Evolutionary conservation across 2,329 filamentous ascomycete genomes (phyloP), one percentile per base, ranked within the genome.

Genomic region (Thielaviopsis cerberus): DNA sequence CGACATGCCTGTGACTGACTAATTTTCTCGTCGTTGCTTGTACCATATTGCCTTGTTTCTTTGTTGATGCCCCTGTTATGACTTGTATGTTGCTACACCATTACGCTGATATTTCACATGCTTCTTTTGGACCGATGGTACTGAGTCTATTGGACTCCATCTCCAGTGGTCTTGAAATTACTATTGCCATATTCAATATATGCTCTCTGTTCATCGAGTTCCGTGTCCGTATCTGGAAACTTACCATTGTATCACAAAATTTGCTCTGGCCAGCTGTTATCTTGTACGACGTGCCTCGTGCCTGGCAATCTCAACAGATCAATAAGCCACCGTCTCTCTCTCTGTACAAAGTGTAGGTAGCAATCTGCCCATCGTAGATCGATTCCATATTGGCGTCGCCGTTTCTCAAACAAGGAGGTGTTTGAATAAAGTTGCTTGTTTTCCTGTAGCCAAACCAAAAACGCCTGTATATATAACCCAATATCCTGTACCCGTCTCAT

Each of bases 161-260:
- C n/a, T n/a, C n/a, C n/a, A n/a, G n/a, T n/a, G n/a, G n/a, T n/a
- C n/a, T n/a, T n/a, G n/a, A n/a, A n/a, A n/a, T 8, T 27, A 26
- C 20, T 26, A 8, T 25, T 52, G 5, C 27, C 11, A 11, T 27
- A 52, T 52, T 11, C 10, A 48, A 52, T 52, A 26, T n/a, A 25
- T 17, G 3, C 1, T 52, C n/a, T 27, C 20, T 23, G n/a, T 23
- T 52, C 10, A 25, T n/a, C 3, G 13, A n/a, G 23, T n/a, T 25
- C 51, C 26, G 24, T 17, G 17, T 26, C 4, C 13, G 7, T 3
- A 4, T 6, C 27, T 17, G 4, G 2, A 1, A 8, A 26, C 13
- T 25, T 15, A 25, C 11, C 26, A 20, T 34, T 48, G 37, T 51
- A 24, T 52, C 62, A 58, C 62, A 55, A 61, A 58, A 61, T 60